A percentile compares a stretch with the other conserved stretches of the same genome.
These are phyloP conservation scores for Madurella fahalii DNA, from an alignment of 2,329 filamentous ascomycete species.

Conservation along the genomic window DNA sequence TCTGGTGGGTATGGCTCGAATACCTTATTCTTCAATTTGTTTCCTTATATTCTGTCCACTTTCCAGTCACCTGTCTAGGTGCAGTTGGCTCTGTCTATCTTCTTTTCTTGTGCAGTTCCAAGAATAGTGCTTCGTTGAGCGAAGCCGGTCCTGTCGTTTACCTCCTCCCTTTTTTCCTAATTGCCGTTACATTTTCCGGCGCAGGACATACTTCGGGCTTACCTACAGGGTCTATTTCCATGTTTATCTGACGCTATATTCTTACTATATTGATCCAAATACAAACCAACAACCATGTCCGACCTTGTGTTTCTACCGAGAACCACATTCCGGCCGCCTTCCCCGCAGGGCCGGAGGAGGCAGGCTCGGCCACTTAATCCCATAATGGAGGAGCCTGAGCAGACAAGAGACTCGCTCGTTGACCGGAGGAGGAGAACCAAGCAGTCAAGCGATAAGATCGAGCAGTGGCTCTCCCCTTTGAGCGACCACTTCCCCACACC, in stretches of 20 bases:
- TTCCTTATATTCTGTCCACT: constrained; percentile 24
- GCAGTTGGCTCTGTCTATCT: constrained; percentile 29
- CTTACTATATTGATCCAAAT: constrained; percentile 13
- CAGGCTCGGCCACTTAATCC: constrained; percentile 54
- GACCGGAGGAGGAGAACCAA: constrained; percentile 30
- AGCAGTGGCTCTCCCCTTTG: constrained; percentile 56
- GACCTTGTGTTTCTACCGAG: constrained; percentile 39
- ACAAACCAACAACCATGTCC: constrained; percentile 47
- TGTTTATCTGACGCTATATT: constrained; percentile 18
- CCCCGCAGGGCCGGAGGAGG: constrained; percentile 53
- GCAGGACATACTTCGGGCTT: constrained; percentile 32
- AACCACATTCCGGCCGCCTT: constrained; percentile 43
- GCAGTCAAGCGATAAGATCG: constrained; percentile 47
- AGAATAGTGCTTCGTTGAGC: constrained; percentile 41
- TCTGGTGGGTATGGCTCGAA: constrained; percentile 20
- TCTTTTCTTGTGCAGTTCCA: constrained; percentile 32
- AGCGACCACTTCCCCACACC: constrained; percentile 69
- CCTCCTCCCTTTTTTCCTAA: constrained; percentile 29
- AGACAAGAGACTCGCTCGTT: constrained; percentile 32
- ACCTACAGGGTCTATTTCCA: constrained; percentile 29
- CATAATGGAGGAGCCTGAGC: constrained; percentile 53
- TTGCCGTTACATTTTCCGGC: constrained; percentile 28
- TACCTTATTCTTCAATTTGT: constrained; percentile 7
- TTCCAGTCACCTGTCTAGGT: constrained; percentile 20
- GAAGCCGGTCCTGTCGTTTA: constrained; percentile 42